Percentiles rank a stretch among this genome's conserved stretches.
phyloP scores from a whole-genome alignment of 1,284 basidiomycete genomes.

The Microbotryomycetes sp. region DNA sequence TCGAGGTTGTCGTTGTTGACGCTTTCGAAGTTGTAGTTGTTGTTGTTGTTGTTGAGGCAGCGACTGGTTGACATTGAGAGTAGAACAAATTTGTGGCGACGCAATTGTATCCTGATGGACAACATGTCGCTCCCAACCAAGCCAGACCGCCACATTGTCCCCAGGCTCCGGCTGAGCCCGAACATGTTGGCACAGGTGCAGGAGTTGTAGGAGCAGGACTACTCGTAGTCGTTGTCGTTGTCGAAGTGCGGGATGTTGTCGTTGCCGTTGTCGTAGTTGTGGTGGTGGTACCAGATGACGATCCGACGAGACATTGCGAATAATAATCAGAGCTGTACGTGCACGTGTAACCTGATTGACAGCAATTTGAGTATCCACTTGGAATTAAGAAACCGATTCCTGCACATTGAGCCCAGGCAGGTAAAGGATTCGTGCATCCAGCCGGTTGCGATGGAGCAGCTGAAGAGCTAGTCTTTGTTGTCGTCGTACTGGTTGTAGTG shows the following conservation, averaged over 20 bases:
- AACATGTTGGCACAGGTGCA: not conserved
- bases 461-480: not conserved
- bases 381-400: not conserved
- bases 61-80: not conserved
- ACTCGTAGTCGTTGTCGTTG: not conserved
- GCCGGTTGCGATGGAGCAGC: not conserved
- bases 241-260: not conserved
- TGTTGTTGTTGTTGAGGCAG: not conserved
- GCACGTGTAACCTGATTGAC: not conserved
- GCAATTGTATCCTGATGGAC: not conserved
- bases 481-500: not conserved
- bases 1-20: slow-evolving; percentile 1
- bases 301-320: slow-evolving; percentile 3
- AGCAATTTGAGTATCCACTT: not conserved
- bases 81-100: not conserved
- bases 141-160: not conserved
- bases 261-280: not conserved
- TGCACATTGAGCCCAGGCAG: slow-evolving; percentile 6
- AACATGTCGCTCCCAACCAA: not conserved
- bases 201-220: not conserved
- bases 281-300: not conserved
- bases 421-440: not conserved
- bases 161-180: not conserved
- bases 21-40: not conserved
- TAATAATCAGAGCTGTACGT: slow-evolving; percentile 2